phyloP scores from a whole-genome alignment of 2,329 filamentous ascomycete species.

The Xylariaceae sp. region DNA sequence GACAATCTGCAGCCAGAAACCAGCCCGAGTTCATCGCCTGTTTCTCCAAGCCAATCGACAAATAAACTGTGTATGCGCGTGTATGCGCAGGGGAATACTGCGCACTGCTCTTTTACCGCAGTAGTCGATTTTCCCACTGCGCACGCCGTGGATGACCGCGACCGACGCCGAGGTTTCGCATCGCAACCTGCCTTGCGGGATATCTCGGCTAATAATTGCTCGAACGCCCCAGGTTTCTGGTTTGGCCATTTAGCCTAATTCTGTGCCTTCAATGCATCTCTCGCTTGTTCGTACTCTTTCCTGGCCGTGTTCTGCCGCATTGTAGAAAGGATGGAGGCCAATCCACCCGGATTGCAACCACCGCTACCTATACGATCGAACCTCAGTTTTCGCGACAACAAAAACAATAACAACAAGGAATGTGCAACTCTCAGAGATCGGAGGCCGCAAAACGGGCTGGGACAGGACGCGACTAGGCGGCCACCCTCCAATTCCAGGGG shows the following conservation, averaged over 20 bases:
- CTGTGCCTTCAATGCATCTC: constrained; percentile 31
- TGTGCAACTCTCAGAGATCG: constrained; percentile 22
- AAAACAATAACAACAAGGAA: constrained; percentile 20
- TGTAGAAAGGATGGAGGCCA: constrained; percentile 32
- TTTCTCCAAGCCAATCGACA: constrained; percentile 1
- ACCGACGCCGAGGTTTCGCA: constrained; percentile 1
- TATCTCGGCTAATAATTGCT: not conserved
- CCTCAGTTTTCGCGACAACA: constrained; percentile 23
- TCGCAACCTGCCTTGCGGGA: not conserved
- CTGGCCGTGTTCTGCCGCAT: constrained; percentile 30
- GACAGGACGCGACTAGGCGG: constrained; percentile 22
- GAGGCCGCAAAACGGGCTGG: constrained; percentile 19
- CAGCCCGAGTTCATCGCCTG: constrained; percentile 4
- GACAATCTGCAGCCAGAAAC: constrained; percentile 6
- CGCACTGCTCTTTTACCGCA: constrained; percentile 2
- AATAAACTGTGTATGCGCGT: constrained; percentile 1
- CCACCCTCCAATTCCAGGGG: constrained; percentile 22
- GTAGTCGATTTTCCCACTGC: not conserved
- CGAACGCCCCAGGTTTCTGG: constrained; percentile 2
- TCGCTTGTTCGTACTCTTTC: constrained; percentile 19
- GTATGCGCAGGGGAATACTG: not conserved
- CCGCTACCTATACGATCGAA: constrained; percentile 26
- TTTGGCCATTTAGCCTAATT: constrained; percentile 2
- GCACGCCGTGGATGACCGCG: constrained; percentile 9
- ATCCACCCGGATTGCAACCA: constrained; percentile 25